Conservation (phyloP, 2,329 filamentous ascomycete genomes). For the Penicillium corylophilum region DNA sequence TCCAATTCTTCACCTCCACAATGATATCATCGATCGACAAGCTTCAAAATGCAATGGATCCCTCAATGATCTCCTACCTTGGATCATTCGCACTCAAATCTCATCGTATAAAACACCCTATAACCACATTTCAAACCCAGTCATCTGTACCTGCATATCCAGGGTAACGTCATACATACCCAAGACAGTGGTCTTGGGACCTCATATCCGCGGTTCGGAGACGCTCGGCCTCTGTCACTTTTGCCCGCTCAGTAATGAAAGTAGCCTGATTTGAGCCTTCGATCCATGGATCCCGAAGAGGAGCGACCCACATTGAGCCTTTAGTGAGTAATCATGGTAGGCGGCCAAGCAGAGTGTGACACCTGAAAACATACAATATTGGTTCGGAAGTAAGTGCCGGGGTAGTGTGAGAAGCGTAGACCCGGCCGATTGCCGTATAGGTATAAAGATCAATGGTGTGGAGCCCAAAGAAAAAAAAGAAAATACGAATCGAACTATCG, state of each 20-base stretch:
- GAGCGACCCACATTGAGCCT: neutral
- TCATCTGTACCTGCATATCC: neutral
- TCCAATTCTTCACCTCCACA: neutral
- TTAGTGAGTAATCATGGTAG: neutral
- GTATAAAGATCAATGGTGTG: too few species aligned
- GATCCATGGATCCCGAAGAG: conserved; percentile 3
- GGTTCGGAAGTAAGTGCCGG: too few species aligned
- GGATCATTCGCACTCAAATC: neutral
- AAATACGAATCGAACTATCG: too few species aligned
- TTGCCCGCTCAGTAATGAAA: conserved; percentile 1
- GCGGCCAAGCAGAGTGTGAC: neutral
- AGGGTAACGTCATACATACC: conserved; percentile 19
- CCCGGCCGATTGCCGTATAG: too few species aligned
- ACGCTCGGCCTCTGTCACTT: conserved; percentile 8
- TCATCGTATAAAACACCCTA: neutral
- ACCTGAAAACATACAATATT: neutral
- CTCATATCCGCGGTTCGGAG: conserved; percentile 11
- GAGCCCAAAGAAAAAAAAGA: too few species aligned
- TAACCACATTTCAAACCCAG: neutral
- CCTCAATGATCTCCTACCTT: neutral
- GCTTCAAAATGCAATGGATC: neutral
- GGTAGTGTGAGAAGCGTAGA: too few species aligned
- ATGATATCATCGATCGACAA: neutral
- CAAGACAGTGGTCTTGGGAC: conserved; percentile 16
- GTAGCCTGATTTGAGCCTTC: conserved; percentile 9